Percentiles rank a stretch among this genome's conserved stretches.
These are phyloP conservation scores for Solanum dulcamara DNA, from an alignment of 257 asterid genomes.

Conservation along the genomic window DNA sequence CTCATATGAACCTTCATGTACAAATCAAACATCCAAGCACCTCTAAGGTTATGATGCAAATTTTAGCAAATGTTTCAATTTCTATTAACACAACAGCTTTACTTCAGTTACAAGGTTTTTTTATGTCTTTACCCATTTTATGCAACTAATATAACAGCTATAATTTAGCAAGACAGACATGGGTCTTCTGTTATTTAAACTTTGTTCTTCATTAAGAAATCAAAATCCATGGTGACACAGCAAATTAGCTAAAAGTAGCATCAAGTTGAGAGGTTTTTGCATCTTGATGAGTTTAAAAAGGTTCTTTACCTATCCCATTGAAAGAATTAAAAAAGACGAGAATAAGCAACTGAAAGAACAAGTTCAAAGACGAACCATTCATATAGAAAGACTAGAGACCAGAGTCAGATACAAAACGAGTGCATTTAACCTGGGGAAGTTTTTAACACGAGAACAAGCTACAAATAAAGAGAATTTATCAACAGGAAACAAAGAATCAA, in stretches of 20 bases:
- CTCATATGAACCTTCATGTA: neutral
- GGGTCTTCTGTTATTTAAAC: too few species aligned
- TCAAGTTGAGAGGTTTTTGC: neutral
- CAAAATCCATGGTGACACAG: too few species aligned
- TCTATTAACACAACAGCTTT: neutral
- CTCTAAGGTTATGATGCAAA: neutral
- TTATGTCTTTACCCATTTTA: too few species aligned
- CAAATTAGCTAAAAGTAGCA: too few species aligned
- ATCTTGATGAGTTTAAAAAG: neutral
- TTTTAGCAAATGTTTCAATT: neutral
- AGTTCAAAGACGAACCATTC: neutral
- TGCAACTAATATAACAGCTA: too few species aligned
- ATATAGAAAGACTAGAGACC: neutral
- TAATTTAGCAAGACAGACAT: too few species aligned
- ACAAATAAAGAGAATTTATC: neutral
- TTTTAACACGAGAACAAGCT: neutral
- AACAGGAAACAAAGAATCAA: neutral
- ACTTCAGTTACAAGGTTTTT: too few species aligned
- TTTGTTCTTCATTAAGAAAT: too few species aligned
- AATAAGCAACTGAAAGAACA: neutral
- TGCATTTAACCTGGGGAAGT: neutral
- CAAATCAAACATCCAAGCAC: neutral
- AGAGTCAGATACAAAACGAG: neutral
- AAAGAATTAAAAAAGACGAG: neutral
- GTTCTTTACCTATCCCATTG: neutral